Percentiles rank a stretch among this genome's conserved stretches.
These are phyloP conservation scores for Rhodamnia argentea DNA, from an alignment of 345 rosid species.

Conservation along the genomic window DNA sequence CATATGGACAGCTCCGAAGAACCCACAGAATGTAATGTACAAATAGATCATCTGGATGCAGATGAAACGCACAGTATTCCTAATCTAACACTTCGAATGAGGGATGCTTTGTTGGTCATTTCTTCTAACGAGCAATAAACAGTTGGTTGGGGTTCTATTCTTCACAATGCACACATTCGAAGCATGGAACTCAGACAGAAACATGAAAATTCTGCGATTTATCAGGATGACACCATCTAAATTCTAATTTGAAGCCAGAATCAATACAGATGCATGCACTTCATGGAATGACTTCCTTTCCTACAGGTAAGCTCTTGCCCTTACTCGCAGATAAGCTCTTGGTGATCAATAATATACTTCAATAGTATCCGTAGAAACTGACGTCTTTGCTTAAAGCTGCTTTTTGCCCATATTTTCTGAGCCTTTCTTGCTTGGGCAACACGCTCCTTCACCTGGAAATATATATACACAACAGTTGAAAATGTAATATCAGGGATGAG, in stretches of 20 bases:
- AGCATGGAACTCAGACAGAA: neutral
- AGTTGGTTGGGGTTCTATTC: neutral
- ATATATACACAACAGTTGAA: neutral
- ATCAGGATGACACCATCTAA: neutral
- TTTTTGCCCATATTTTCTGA: constrained; percentile 81
- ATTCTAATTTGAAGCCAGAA: neutral
- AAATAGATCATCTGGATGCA: neutral
- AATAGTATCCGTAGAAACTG: constrained; percentile 88
- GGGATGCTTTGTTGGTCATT: neutral
- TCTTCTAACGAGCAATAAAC: neutral
- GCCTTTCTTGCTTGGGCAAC: constrained; percentile 87
- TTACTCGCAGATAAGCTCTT: constrained; percentile 97
- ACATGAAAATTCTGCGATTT: neutral
- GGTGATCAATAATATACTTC: constrained; percentile 85
- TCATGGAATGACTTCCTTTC: neutral
- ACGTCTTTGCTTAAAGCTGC: constrained; percentile 91
- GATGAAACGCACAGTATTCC: neutral
- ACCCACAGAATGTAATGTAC: neutral
- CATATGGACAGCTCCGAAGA: neutral
- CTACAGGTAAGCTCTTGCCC: neutral
- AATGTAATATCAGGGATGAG: neutral
- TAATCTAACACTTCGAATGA: neutral
- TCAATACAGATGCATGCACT: neutral
- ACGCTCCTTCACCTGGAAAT: constrained; percentile 60
- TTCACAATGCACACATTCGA: neutral